Percentiles rank a stretch among this genome's conserved stretches.
Conservation (phyloP, 176 grass and related monocot genomes). For the Secale cereale region DNA sequence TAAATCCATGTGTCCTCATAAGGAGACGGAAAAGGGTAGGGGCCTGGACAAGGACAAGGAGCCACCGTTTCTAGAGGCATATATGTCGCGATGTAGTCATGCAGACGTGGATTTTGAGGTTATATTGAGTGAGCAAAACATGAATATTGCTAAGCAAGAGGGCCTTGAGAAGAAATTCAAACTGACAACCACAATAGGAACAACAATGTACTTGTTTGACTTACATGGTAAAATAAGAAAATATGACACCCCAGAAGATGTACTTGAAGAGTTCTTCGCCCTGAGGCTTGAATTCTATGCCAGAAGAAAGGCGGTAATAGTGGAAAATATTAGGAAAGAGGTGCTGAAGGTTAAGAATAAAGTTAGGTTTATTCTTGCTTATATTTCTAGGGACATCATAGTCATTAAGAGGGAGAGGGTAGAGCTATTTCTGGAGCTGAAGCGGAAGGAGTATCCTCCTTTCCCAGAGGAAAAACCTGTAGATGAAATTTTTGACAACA, state of each 20-base stretch:
- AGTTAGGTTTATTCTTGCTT: constrained; percentile 62
- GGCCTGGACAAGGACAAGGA: constrained; percentile 21
- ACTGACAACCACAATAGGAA: no score
- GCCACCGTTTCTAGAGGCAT: constrained; percentile 57
- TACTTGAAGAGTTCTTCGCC: constrained; percentile 69
- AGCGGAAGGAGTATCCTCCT: constrained; percentile 47
- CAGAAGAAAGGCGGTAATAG: constrained; percentile 71
- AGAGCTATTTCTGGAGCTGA: constrained; percentile 65
- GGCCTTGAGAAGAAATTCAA: no score
- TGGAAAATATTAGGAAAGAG: constrained; percentile 58
- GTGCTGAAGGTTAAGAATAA: constrained; percentile 62
- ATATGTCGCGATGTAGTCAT: constrained; percentile 46
- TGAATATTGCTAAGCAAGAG: no score
- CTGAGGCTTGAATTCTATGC: constrained; percentile 63
- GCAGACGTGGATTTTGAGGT: constrained; percentile 62
- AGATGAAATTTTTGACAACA: constrained; percentile 48
- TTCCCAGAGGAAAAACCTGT: constrained; percentile 66
- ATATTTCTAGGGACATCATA: constrained; percentile 52
- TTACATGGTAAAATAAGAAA: constrained; percentile 63
- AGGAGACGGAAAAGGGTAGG: constrained; percentile 23
- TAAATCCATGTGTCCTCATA: constrained; percentile 23
- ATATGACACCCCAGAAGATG: constrained; percentile 75
- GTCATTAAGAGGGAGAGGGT: constrained; percentile 72
- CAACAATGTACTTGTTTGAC: constrained; percentile 95
- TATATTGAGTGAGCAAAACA: constrained; percentile 49